Evolutionary conservation across 1,284 basidiomycete species (phyloP).

Genomic region (Phellinidium pouzarii): DNA sequence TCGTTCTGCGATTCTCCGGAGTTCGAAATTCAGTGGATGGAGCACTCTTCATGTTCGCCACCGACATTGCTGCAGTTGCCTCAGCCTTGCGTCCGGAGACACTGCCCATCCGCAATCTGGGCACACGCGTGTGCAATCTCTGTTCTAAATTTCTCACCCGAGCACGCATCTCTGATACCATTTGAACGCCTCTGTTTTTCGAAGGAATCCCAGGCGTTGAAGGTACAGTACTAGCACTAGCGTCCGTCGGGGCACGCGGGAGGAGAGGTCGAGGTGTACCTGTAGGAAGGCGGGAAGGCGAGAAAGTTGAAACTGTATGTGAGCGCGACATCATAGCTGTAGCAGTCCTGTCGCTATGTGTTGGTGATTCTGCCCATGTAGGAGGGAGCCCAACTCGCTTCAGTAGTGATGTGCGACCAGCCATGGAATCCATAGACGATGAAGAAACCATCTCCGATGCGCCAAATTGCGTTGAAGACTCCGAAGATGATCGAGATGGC

Average conservation of each 20-base stretch:
- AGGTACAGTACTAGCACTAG: background rate
- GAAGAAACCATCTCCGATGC: constrained; percentile 27
- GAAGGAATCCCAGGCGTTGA: constrained; percentile 36
- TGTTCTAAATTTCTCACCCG: constrained; percentile 73
- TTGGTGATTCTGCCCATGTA: constrained; percentile 34
- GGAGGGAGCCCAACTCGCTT: constrained; percentile 45
- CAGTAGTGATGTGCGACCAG: constrained; percentile 41
- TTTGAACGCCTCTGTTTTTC: constrained; percentile 75
- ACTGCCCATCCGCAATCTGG: constrained; percentile 71
- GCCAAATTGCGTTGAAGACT: constrained; percentile 28
- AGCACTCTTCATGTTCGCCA: background rate
- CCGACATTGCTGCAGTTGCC: constrained; percentile 26
- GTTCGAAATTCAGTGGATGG: constrained; percentile 9
- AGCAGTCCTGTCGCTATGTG: constrained; percentile 34
- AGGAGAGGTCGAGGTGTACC: constrained; percentile 17
- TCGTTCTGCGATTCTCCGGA: constrained; percentile 15
- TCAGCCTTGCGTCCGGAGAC: constrained; percentile 43
- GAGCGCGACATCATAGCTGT: constrained; percentile 49
- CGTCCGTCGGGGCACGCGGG: constrained; percentile 10
- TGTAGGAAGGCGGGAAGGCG: constrained; percentile 22
- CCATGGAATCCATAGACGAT: constrained; percentile 27
- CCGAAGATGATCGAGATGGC: constrained; percentile 29
- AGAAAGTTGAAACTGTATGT: constrained; percentile 45
- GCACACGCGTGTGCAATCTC: constrained; percentile 78
- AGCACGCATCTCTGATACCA: constrained; percentile 84